Base-by-base conservation (phyloP, 805 yeast species). In the Ogataea trehaloabstinens region DNA sequence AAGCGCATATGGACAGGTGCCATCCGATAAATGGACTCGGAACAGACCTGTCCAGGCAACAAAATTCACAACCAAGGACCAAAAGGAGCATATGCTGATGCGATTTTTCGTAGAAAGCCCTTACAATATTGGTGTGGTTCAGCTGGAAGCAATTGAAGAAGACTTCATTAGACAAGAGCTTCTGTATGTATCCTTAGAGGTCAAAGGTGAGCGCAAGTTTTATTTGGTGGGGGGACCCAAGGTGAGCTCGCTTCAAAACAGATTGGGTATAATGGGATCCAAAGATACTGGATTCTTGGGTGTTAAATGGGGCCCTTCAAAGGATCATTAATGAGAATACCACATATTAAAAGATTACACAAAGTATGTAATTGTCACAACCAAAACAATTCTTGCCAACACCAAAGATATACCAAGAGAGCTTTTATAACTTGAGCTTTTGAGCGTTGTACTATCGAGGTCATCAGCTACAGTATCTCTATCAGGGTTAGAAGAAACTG, bases 291-390 rank as follows among this genome's bases (percentile, higher is more conserved):
- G 91, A 1, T 83, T 86, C 55, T 67, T 87, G 43, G 95, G 95
- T 21, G 80, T 87, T 35, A 80, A 77, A 52, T 88, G 95, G 95
- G 95, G 95, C 1, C 85, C 90, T 28, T 80, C 74, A 58, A 77
- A 76, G 46, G 78, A 76, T 30, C 58, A 42, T 44, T 28, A 19
- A 24, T 13, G 30, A n/a, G 15, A 27, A 7, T n/a, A n/a, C n/a
- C n/a, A n/a, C n/a, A n/a, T n/a, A 27, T 11, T 8, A 12, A 22
- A 8, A 12, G 12, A 22, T 16, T 24, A 31, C 11, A 25, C 21
- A 15, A 24, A 34, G 15, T 27, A 18, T 20, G 25, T 28, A 15
- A 27, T 27, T 15, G 13, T 11, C 17, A 27, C 10, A 15, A 15
- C 15, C 17, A 27, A 27, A 7, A 27, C 7, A 8, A 27, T 12